Evolutionary conservation across 2,329 filamentous ascomycete species (phyloP), one percentile per base, ranked within the genome.

Genomic region (Aspergillus phoenicis): DNA sequence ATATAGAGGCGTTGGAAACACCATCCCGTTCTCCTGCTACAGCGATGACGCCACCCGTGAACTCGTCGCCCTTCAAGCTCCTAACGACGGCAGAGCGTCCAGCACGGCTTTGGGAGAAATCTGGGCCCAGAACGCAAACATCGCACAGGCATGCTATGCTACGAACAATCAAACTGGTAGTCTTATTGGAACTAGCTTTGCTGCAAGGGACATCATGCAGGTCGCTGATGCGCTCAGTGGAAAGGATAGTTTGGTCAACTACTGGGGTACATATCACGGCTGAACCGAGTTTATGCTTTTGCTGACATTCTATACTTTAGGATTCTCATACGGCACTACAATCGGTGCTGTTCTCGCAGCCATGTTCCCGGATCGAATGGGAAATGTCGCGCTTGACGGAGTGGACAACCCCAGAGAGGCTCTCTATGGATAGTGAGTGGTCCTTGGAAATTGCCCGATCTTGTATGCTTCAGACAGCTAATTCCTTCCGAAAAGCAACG

Each of bases 331-430:
- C 51, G 61, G 61, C 6, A 63, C 58, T 2, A 61, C 54, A 2
- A 30, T 63, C 8, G 61, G 61, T 2, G 43, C 61, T 30, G 59
- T 59, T 2, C 38, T 61, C 6, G 54, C 58, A 17, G 61, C 61
- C 15, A 63, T 63, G 61, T 63, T 63, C 55, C 58, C 61, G 11
- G 61, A 63, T 3, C 38, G 61, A 5, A 38, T 63, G 26, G 58
- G 57, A n/a, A 49, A 48, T 51, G 33, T 63, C 17, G 48, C 59
- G 17, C 38, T 63, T 10, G 61, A 63, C 20, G 58, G 54, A 3
- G 54, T 63, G 11, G 58, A 63, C 22, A 63, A 63, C 20, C 41
- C 41, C 7, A 22, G 20, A 24, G 41, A 45, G 41, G 41, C 22
- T 24, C 41, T 45, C 10, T 11, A 15, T 45, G 41, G 41, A 45